Evolutionary conservation across 306 rosid genomes (phyloP).

Genomic region (Leucaena leucocephala): DNA sequence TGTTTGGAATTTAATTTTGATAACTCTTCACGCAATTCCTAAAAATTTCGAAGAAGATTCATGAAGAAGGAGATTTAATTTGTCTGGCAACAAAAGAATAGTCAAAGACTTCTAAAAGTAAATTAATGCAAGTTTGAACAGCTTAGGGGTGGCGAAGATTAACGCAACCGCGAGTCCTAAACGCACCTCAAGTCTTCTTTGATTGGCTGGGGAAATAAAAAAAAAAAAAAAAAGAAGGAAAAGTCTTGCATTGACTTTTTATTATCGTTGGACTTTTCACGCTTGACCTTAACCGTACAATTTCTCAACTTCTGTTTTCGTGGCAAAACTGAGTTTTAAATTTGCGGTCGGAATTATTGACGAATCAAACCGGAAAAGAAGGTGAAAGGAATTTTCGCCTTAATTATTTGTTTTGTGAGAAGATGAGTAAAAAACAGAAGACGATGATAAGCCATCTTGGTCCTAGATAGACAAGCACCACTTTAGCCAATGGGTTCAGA

Average conservation of each 20-base stretch:
- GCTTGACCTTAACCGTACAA: not conserved
- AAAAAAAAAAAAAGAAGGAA: not conserved
- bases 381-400: not conserved
- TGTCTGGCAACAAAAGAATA: not conserved
- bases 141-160: not conserved
- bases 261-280: not conserved
- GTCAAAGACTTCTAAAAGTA: not conserved
- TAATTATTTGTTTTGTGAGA: not conserved
- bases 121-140: not conserved
- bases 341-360: not conserved
- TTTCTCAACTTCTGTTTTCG: not conserved
- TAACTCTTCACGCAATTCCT: not conserved
- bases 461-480: not conserved
- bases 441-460: not conserved
- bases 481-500: not conserved
- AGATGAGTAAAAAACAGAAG: not conserved
- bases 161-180: not conserved
- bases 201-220: not conserved
- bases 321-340: not conserved
- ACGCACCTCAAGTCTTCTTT: not conserved
- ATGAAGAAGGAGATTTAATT: not conserved
- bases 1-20: not conserved
- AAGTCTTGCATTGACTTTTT: not conserved
- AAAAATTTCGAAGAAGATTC: not conserved
- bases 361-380: not conserved